These are phyloP conservation scores for Plectosphaerella sp. DNA, from an alignment of 2,329 filamentous ascomycete genomes.

Conservation along the genomic window DNA sequence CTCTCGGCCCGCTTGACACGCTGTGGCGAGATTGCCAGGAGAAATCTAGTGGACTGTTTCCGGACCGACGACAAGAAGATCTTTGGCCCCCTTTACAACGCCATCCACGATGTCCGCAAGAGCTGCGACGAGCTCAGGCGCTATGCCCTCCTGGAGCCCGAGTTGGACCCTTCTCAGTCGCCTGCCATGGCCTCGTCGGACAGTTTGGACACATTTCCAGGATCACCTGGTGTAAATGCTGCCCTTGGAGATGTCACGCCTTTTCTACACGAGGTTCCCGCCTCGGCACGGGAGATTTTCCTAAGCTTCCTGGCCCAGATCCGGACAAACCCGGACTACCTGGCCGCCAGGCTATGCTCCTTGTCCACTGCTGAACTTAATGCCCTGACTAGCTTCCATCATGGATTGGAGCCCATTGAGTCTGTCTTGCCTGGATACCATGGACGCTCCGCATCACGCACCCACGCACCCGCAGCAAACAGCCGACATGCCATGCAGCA, in stretches of 20 bases:
- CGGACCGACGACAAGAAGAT: constrained; percentile 73
- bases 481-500: constrained; percentile 23
- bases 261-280: constrained; percentile 70
- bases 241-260: constrained; percentile 27
- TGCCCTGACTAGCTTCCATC: constrained; percentile 72
- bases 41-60: constrained; percentile 74
- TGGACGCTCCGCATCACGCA: constrained; percentile 41
- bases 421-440: constrained; percentile 63
- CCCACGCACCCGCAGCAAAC: constrained; percentile 37
- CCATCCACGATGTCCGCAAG: constrained; percentile 73
- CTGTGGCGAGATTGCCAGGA: constrained; percentile 69
- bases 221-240: not conserved
- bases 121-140: constrained; percentile 70
- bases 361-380: constrained; percentile 73
- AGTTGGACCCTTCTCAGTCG: constrained; percentile 57
- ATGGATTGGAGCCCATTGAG: constrained; percentile 75
- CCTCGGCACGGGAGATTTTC: constrained; percentile 69
- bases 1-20: constrained; percentile 70
- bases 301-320: constrained; percentile 77
- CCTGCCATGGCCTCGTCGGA: constrained; percentile 34
- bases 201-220: constrained; percentile 3
- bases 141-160: constrained; percentile 67
- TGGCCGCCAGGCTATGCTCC: constrained; percentile 75
- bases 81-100: constrained; percentile 71
- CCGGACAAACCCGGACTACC: constrained; percentile 80